Evolutionary conservation across 495 filamentous ascomycete genomes (phyloP), one percentile per base, ranked within the genome.

Genomic region (Neurospora discreta): DNA sequence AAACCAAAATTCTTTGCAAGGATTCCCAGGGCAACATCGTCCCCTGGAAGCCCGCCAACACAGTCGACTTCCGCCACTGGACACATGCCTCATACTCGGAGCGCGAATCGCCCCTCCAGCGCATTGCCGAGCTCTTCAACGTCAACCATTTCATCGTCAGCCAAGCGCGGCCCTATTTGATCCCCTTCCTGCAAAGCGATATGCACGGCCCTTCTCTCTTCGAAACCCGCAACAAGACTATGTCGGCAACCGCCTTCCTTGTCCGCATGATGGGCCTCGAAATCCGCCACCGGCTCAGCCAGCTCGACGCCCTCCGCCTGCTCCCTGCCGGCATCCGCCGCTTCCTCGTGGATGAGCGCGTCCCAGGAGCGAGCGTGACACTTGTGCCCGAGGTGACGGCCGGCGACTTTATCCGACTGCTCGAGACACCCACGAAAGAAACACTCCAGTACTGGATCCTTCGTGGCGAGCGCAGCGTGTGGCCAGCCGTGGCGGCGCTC

Each of bases 91-190:
- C 86, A 39, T 91, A 92, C 80, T 86, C 84, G 46, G 93, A 93
- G 72, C 89, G 89, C 60, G 90, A 95, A 77, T 92, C 92, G 2
- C 95, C 95, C 0, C 87, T 97, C 5, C 85, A 89, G 43, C 89
- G 95, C 60, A 91, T 97, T 70, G 90, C 93, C 8, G 92, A 97
- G 80, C 89, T 97, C 38, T 97, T 97, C 86, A 97, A 97, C 78
- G 90, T 97, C 74, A 94, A 93, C 80, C 92, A 94, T 83, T 94
- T 92, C 83, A 89, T 94, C 73, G 88, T 94, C 73, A 90, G 88
- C 72, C 92, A 93, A 80, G 90, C 91, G 0, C 86, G 92, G 5
- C 92, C 91, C 0, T 93, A 93, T 78, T 81, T 94, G 20, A 89
- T 91, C n/a, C 95, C 95, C 3, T 97, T 97, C 77, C 83, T 97